These are phyloP conservation scores for Epichloe baconii DNA, from an alignment of 2,329 filamentous ascomycete genomes.

Conservation along the genomic window DNA sequence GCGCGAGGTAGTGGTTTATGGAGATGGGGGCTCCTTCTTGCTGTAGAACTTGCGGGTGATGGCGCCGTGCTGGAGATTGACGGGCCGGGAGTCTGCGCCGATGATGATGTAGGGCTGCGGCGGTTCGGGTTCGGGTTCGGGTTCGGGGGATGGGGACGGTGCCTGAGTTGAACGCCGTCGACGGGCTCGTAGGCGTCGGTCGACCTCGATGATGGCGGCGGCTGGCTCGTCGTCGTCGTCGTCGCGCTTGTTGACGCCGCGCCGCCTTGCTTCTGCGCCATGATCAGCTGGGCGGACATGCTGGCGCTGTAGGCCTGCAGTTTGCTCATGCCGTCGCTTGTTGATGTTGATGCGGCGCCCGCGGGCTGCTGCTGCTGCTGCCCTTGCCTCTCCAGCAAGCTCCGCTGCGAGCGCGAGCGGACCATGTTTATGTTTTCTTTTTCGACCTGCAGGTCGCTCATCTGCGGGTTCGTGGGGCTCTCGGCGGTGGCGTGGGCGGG, in stretches of 20 bases:
- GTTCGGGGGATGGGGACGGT: constrained; percentile 10
- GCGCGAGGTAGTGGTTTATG: constrained; percentile 71
- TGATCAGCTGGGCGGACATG: constrained; percentile 16
- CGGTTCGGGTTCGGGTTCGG: constrained; percentile 2
- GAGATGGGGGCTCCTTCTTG: constrained; percentile 71
- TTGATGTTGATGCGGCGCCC: not conserved
- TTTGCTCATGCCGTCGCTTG: constrained; percentile 6
- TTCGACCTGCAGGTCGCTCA: constrained; percentile 49
- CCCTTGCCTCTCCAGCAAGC: constrained; percentile 28
- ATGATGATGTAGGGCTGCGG: constrained; percentile 45
- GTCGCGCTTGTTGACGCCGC: not conserved
- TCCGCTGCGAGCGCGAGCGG: constrained; percentile 43
- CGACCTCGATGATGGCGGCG: not conserved
- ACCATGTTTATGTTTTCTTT: constrained; percentile 48
- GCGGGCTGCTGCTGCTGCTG: constrained; percentile 15
- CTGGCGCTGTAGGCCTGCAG: constrained; percentile 16
- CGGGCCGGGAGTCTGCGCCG: constrained; percentile 57
- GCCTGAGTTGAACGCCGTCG: constrained; percentile 42
- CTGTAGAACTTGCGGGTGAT: constrained; percentile 91
- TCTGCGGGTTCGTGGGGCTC: constrained; percentile 49
- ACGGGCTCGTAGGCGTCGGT: constrained; percentile 22
- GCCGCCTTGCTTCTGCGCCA: constrained; percentile 3
- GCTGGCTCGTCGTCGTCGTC: not conserved
- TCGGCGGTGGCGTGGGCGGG: constrained; percentile 63
- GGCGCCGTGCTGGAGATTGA: constrained; percentile 67